Evolutionary conservation across 176 grass and related monocot species (phyloP).

Genomic region (Luzula sylvatica): DNA sequence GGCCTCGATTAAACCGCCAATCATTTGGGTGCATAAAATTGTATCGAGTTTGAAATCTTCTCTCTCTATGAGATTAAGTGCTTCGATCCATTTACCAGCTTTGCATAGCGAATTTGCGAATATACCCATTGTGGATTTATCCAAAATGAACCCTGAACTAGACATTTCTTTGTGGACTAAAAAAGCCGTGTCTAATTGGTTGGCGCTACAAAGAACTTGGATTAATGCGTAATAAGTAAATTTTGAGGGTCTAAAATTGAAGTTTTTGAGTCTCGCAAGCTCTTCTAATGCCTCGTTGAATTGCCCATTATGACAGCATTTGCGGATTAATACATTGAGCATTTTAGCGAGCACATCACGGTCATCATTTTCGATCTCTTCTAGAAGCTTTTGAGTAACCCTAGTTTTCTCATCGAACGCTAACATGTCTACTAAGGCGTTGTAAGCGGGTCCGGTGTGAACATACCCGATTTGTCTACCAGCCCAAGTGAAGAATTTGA

Average conservation of each 20-base stretch:
- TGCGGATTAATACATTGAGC: constrained; percentile 74
- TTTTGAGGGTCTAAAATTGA: constrained; percentile 53
- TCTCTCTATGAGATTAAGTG: constrained; percentile 57
- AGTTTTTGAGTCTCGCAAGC: constrained; percentile 66
- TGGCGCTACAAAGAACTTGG: constrained; percentile 50
- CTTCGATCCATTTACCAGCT: constrained; percentile 46
- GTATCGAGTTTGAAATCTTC: constrained; percentile 93
- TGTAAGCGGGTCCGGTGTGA: constrained; percentile 47
- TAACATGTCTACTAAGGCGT: constrained; percentile 46
- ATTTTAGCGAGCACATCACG: constrained; percentile 67
- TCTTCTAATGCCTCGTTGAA: constrained; percentile 73
- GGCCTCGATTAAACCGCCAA: constrained; percentile 83
- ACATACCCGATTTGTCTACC: constrained; percentile 79
- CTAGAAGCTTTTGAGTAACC: constrained; percentile 43
- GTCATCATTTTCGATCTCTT: constrained; percentile 74
- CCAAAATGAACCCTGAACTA: constrained; percentile 50
- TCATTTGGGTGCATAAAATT: constrained; percentile 78
- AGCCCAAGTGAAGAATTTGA: constrained; percentile 90
- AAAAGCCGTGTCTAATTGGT: constrained; percentile 62
- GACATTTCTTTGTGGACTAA: constrained; percentile 79
- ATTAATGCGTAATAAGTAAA: constrained; percentile 66
- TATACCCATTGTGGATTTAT: constrained; percentile 58
- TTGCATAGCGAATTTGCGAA: constrained; percentile 59
- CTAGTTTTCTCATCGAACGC: constrained; percentile 49
- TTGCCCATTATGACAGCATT: constrained; percentile 45